These are phyloP conservation scores for Nakazawaea ishiwadae DNA, from an alignment of 805 yeast genomes.

Conservation along the genomic window DNA sequence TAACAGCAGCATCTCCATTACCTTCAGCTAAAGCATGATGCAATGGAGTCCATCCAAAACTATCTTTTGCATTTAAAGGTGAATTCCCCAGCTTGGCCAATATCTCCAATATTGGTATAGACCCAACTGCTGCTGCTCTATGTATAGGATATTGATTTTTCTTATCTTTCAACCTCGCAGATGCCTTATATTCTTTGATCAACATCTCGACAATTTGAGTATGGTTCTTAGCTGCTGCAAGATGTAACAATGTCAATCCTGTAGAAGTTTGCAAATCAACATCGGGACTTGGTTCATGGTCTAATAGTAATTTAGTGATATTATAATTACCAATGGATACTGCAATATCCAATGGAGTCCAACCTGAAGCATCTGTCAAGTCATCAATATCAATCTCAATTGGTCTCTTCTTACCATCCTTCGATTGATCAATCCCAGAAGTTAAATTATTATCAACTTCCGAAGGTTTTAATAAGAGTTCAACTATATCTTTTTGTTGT, in stretches of 20 bases:
- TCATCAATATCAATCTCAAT: constrained; percentile 61
- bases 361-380: constrained; percentile 67
- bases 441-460: constrained; percentile 16
- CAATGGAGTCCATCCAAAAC: constrained; percentile 77
- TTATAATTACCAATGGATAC: constrained; percentile 64
- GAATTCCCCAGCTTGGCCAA: constrained; percentile 50
- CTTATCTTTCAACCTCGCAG: constrained; percentile 62
- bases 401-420: constrained; percentile 9
- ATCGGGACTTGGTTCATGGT: constrained; percentile 50
- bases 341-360: constrained; percentile 87
- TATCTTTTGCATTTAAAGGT: constrained; percentile 66
- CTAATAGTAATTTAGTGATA: constrained; percentile 46
- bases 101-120: constrained; percentile 47
- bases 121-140: constrained; percentile 80
- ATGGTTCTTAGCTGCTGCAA: constrained; percentile 71
- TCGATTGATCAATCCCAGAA: constrained; percentile 4
- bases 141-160: constrained; percentile 66
- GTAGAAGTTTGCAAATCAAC: constrained; percentile 55
- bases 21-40: constrained; percentile 94
- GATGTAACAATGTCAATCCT: constrained; percentile 72
- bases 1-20: constrained; percentile 67
- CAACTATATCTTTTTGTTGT: constrained; percentile 47
- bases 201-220: constrained; percentile 47
- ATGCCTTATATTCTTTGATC: constrained; percentile 50
- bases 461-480: constrained; percentile 36